phyloP scores from a whole-genome alignment of 305 asterid genomes.

The Vinca major region DNA sequence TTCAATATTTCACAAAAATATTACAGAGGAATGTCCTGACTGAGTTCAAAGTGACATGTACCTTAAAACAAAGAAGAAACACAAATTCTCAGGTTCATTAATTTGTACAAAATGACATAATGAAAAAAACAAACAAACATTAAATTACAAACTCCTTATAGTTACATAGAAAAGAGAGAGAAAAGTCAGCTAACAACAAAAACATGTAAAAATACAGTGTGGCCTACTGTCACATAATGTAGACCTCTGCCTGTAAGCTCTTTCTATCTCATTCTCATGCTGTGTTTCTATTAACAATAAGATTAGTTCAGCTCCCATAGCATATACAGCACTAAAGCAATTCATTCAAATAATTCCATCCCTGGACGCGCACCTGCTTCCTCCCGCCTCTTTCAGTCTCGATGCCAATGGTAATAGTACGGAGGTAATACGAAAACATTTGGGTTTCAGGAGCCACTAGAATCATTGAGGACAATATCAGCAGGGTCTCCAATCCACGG shows the following conservation, averaged over 20 bases:
- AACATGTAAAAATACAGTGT: neutral
- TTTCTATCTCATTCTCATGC: neutral
- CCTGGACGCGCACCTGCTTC: neutral
- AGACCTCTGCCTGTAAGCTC: constrained; percentile 2
- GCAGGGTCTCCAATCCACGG: constrained; percentile 99
- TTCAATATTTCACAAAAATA: no score
- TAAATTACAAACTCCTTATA: neutral
- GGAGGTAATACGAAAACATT: neutral
- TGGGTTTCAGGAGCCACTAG: constrained; percentile 1
- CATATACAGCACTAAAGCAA: constrained; percentile 3
- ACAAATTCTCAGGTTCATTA: constrained; percentile 1
- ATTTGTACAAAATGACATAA: constrained; percentile 4
- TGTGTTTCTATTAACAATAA: constrained; percentile 6
- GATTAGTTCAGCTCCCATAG: neutral
- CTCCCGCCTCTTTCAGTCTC: neutral
- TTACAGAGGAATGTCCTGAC: no score
- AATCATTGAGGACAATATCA: constrained; percentile 56
- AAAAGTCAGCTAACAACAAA: neutral
- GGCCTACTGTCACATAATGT: neutral
- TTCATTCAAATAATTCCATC: neutral
- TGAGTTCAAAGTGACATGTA: no score
- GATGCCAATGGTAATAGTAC: constrained; percentile 3
- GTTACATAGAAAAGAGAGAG: no score
- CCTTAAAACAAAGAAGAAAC: neutral
- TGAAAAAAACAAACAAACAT: no score